phyloP scores from a whole-genome alignment of 2,329 filamentous ascomycete species.

The Paraphaeosphaeria minitans region DNA sequence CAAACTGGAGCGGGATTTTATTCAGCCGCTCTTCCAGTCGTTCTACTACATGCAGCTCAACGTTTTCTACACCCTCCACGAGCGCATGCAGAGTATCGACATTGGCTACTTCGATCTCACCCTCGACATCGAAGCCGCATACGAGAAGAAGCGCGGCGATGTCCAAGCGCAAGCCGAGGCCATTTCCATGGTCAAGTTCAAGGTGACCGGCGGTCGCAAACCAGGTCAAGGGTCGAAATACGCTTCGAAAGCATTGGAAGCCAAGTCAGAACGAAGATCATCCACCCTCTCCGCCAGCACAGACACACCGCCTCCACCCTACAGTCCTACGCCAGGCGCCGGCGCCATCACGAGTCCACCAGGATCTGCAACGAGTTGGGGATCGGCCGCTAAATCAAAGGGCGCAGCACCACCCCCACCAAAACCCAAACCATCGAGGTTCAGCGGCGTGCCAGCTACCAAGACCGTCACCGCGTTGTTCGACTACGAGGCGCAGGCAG shows the following conservation, averaged over 20 bases:
- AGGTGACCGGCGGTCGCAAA: constrained; percentile 73
- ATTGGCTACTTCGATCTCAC: constrained; percentile 97
- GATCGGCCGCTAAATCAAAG: constrained; percentile 54
- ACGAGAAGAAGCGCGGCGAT: constrained; percentile 84
- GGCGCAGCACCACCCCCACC: constrained; percentile 56
- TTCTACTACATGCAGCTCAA: constrained; percentile 99
- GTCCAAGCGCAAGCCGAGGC: constrained; percentile 84
- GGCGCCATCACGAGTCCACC: constrained; percentile 33
- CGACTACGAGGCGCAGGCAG: constrained; percentile 94
- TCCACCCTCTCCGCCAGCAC: constrained; percentile 39
- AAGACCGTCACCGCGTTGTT: constrained; percentile 92
- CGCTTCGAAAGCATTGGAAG: constrained; percentile 46
- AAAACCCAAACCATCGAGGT: constrained; percentile 69
- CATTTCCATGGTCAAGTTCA: constrained; percentile 86
- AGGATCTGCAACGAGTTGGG: constrained; percentile 47
- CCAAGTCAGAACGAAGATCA: constrained; percentile 37
- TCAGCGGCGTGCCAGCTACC: constrained; percentile 67
- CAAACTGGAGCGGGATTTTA: constrained; percentile 87
- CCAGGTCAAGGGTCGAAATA: constrained; percentile 45
- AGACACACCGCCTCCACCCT: constrained; percentile 48
- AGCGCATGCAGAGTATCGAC: constrained; percentile 96
- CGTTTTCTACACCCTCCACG: constrained; percentile 97
- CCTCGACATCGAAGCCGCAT: constrained; percentile 88
- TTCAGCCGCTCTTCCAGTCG: constrained; percentile 94
- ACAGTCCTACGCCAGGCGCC: constrained; percentile 40